Evolutionary conservation across 2,329 filamentous ascomycete genomes (phyloP), one percentile per base, ranked within the genome.

Genomic region (Dendrostoma leiphaemia): DNA sequence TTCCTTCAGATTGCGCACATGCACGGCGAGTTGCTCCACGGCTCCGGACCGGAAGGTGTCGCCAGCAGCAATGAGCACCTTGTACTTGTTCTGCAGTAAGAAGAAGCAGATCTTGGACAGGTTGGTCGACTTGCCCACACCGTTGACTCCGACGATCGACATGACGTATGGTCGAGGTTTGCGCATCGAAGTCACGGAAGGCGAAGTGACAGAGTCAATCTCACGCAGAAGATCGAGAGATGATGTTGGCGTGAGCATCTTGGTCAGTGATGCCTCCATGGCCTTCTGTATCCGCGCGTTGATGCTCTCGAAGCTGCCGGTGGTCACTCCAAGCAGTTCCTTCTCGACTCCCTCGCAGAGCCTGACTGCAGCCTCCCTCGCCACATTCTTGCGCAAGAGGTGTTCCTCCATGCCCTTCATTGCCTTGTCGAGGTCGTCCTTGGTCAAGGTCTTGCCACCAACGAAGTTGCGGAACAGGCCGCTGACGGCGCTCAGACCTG

Each of bases 81-180:
- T 72, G 68, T 96, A 95, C 69, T 95, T 92, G 77, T 99, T 99
- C 72, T 99, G 93, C 29, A 99, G 79, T 34, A 99, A 79, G 76
- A 99, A 99, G 74, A 94, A 99, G 71, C 92, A 96, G 62, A 99
- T 96, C 73, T 99, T 99, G 71, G 90, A 93, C 34, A 99, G 80
- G 68, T 97, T 97, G 49, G 94, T 99, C 15, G 92, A 97, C 75
- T 99, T 99, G 67, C 94, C 94, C 34, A 99, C 94, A 51, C 94
- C 94, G 70, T 99, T 99, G 68, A 99, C 94, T 59, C 94, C 94
- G 40, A 99, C 94, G 58, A 99, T 96, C 54, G 91, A 97, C 68
- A 99, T 95, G 65, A 97, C 93, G 68, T 97, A 99, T 40, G 94
- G 94, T 4, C 94, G 87, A 19, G 81, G 72, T 56, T 80, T 79